Evolutionary conservation across 805 yeast genomes (phyloP).

Genomic region (Barnettozyma salicaria): DNA sequence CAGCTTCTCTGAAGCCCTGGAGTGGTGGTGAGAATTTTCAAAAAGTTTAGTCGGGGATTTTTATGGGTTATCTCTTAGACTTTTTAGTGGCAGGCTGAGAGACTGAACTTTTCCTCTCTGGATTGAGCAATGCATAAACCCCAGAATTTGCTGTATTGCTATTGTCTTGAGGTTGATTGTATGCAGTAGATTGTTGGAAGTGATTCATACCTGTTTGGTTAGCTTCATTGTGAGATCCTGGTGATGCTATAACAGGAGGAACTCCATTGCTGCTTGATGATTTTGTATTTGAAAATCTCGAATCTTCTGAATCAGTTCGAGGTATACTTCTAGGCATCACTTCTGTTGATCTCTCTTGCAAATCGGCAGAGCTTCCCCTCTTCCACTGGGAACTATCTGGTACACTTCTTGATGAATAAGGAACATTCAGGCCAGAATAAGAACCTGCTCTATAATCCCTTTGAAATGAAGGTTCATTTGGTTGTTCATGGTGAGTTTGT

Average conservation of each 20-base stretch:
- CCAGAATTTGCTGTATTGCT: slow-evolving; percentile 20
- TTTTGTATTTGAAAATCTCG: too few relatives aligned
- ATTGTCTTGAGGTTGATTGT: too few relatives aligned
- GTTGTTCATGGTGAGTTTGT: slow-evolving; percentile 8
- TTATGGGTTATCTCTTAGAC: slow-evolving; percentile 4
- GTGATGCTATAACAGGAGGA: too few relatives aligned
- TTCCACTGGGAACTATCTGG: too few relatives aligned
- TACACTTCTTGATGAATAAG: slow-evolving; percentile 18
- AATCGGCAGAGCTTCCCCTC: too few relatives aligned
- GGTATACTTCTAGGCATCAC: neutral
- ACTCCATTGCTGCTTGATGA: too few relatives aligned
- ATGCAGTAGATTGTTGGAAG: neutral
- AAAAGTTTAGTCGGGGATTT: too few relatives aligned
- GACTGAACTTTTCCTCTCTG: slow-evolving; percentile 19
- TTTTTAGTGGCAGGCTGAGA: slow-evolving; percentile 4
- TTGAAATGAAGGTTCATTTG: neutral
- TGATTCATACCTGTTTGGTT: neutral
- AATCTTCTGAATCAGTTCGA: neutral
- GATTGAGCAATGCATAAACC: slow-evolving; percentile 24
- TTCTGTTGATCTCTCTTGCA: slow-evolving; percentile 8
- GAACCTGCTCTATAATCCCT: slow-evolving; percentile 24
- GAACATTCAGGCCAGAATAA: slow-evolving; percentile 17
- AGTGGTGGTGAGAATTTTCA: too few relatives aligned
- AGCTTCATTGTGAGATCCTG: neutral
- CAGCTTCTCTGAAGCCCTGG: too few relatives aligned